These are phyloP conservation scores for Triglochin maritima DNA, from an alignment of 106 monocot species.

Conservation along the genomic window DNA sequence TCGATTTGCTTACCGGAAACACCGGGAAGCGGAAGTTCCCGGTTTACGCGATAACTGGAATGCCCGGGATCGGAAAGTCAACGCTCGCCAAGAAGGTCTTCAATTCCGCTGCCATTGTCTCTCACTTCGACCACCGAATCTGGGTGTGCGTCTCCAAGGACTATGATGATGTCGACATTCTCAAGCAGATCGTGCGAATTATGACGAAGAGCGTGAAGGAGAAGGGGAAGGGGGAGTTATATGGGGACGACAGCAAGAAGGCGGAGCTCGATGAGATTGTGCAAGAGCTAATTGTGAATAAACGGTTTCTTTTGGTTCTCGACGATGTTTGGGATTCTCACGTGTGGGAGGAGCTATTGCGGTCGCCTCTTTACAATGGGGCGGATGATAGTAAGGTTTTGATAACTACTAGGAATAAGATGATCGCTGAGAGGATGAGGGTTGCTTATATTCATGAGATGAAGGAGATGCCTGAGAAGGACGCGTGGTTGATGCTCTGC, in stretches of 20 bases:
- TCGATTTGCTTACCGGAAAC: neutral
- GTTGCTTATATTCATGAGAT: constrained; percentile 2
- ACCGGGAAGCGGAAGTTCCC: neutral
- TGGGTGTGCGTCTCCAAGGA: constrained; percentile 26
- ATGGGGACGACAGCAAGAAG: neutral
- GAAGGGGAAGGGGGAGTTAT: neutral
- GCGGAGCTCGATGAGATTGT: neutral
- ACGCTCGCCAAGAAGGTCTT: constrained; percentile 34
- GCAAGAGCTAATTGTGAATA: no score
- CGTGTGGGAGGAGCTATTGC: constrained; percentile 6
- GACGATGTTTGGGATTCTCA: constrained; percentile 9
- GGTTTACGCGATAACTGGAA: constrained; percentile 18
- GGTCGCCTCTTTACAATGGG: neutral
- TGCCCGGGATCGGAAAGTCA: constrained; percentile 44
- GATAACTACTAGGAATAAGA: constrained; percentile 10
- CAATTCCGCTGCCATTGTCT: constrained; percentile 13
- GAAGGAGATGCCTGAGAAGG: neutral
- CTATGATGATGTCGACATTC: neutral
- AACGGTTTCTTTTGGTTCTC: neutral
- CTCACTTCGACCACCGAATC: constrained; percentile 13
- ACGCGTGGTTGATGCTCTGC: constrained; percentile 13
- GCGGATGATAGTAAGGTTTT: constrained; percentile 7
- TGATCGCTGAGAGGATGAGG: constrained; percentile 1
- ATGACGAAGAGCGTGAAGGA: neutral
- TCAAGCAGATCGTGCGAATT: constrained; percentile 1